phyloP scores from a whole-genome alignment of 768 basidiomycete species.

The Boletales sp. region DNA sequence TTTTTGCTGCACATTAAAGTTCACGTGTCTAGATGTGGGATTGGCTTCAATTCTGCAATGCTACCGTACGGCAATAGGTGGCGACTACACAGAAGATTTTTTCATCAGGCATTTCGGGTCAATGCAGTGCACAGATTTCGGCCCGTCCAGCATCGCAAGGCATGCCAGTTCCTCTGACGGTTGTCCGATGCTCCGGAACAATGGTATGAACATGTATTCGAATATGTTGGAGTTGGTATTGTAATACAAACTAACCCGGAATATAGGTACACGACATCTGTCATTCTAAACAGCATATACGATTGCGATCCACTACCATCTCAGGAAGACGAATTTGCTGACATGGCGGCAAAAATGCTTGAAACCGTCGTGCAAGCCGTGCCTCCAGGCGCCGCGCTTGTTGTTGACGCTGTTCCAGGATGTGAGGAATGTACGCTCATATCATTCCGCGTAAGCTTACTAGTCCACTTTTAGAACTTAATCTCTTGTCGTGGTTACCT shows the following conservation, averaged over 20 bases:
- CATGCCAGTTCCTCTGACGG: constrained; percentile 27
- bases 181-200: constrained; percentile 30
- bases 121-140: constrained; percentile 18
- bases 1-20: not conserved
- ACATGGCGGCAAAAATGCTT: not conserved
- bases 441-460: no score
- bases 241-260: not conserved
- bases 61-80: constrained; percentile 27
- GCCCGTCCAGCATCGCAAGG: constrained; percentile 20
- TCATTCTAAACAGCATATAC: constrained; percentile 5
- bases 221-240: constrained; percentile 10
- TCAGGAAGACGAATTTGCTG: constrained; percentile 3
- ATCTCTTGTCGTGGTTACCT: constrained; percentile 12
- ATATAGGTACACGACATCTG: constrained; percentile 4
- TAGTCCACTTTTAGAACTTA: constrained; percentile 1
- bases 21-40: constrained; percentile 7
- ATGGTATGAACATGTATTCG: constrained; percentile 28
- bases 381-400: constrained; percentile 5
- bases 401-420: constrained; percentile 1
- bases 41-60: constrained; percentile 13
- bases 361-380: not conserved
- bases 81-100: constrained; percentile 25
- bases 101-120: constrained; percentile 18
- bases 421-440: not conserved
- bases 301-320: constrained; percentile 11